These are phyloP conservation scores for Claviceps monticola DNA, from an alignment of 2,329 filamentous ascomycete species.

Conservation along the genomic window DNA sequence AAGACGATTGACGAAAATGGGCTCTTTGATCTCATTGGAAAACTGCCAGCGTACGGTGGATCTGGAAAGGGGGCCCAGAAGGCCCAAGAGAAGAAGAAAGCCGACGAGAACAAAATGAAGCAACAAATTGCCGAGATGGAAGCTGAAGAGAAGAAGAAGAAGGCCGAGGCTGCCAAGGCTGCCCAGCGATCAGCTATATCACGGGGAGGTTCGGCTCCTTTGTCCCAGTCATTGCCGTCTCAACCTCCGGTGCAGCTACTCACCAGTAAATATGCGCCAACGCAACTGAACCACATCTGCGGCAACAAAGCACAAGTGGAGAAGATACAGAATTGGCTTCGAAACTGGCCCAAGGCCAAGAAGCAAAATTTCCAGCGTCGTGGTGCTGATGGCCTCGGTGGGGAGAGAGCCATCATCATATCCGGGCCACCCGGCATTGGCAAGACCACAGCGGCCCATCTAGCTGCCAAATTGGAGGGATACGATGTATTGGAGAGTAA, in stretches of 20 bases:
- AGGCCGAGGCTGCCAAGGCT: slow-evolving; percentile 37
- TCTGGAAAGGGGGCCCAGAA: slow-evolving; percentile 79
- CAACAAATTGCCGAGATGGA: slow-evolving; percentile 78
- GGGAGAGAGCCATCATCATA: slow-evolving; percentile 80
- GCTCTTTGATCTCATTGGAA: slow-evolving; percentile 70
- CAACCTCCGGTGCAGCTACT: slow-evolving; percentile 55
- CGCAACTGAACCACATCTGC: slow-evolving; percentile 73
- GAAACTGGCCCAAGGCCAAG: slow-evolving; percentile 64
- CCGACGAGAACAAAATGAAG: slow-evolving; percentile 71
- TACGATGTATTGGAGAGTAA: slow-evolving; percentile 93
- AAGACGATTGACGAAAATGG: slow-evolving; percentile 94
- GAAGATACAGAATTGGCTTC: slow-evolving; percentile 78
- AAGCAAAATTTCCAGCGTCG: slow-evolving; percentile 70
- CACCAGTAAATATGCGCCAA: slow-evolving; percentile 92
- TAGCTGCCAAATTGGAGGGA: slow-evolving; percentile 83
- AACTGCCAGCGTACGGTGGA: slow-evolving; percentile 74
- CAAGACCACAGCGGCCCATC: slow-evolving; percentile 91
- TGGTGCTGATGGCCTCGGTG: slow-evolving; percentile 73
- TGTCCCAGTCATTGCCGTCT: slow-evolving; percentile 23
- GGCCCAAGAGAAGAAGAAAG: slow-evolving; percentile 68
- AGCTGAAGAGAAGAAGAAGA: slow-evolving; percentile 53
- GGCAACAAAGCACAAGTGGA: slow-evolving; percentile 88
- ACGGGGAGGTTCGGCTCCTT: slow-evolving; percentile 12
- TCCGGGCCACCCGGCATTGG: slow-evolving; percentile 93
- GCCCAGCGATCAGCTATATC: slow-evolving; percentile 28